Base-by-base conservation (phyloP, 2,329 filamentous ascomycete species). In the Trichoderma polysporum region DNA sequence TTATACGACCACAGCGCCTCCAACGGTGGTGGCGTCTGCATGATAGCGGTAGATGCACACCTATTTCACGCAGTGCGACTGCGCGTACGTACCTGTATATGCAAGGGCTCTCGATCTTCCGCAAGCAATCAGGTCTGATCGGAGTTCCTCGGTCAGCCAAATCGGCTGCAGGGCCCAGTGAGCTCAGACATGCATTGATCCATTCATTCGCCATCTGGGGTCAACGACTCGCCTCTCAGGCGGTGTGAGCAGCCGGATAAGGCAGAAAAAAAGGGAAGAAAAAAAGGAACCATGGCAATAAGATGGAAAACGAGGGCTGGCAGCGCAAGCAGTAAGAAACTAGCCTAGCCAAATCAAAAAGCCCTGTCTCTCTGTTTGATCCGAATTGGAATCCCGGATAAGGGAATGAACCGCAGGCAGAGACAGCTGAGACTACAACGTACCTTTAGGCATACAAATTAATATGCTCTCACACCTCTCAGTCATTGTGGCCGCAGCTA, bases 121-220 rank as follows among this genome's bases (percentile, higher is more conserved):
- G 59, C 47, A 49, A 49, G 22, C 13, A 61, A 52, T 17, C 59
- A 53, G 33, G 59, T 29, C 47, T 39, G 45, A 39, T 63, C 35
- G 35, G 49, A 31, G 22, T 63, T 31, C 10, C 25, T 63, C 37
- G 50, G 60, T 53, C 49, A 19, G 25, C 41, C 50, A 31, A 54
- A 54, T 47, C 49, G 41, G 29, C 10, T 15, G 19, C 33, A 22
- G 31, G 33, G 19, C 52, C 33, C 27, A 56, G 41, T 33, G 57
- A 45, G 27, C 27, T 63, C 50, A 54, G 60, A 56, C 50, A 47
- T 45, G 60, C 60, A 63, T 54, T 45, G 35, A 27, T 41, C 39
- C 57, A 49, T 49, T n/a, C n/a, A n/a, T n/a, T n/a, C 60, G 49
- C 35, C 50, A 54, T 63, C 49, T 33, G 50, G 60, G 49, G 49